Percentiles rank a stretch among this genome's conserved stretches.
These are phyloP conservation scores for Pleomassaria siparia DNA, from an alignment of 2,329 filamentous ascomycete species.

Conservation along the genomic window DNA sequence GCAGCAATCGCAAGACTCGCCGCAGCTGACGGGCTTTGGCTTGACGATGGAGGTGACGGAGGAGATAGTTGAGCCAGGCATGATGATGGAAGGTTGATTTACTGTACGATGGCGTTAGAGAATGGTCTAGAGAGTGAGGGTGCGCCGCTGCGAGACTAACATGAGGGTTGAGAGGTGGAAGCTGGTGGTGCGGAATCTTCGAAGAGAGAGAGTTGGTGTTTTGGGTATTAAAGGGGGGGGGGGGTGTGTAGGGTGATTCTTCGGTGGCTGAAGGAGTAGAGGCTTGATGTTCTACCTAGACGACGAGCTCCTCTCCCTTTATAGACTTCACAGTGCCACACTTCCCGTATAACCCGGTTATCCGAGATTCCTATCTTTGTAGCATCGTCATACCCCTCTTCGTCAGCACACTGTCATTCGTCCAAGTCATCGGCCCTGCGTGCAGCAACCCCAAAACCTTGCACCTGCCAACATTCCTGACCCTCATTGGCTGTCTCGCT, in stretches of 20 bases:
- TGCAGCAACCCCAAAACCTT: constrained; percentile 9
- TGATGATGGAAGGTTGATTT: constrained; percentile 16
- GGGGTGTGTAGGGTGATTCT: neutral
- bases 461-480: constrained; percentile 6
- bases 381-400: constrained; percentile 4
- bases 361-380: neutral
- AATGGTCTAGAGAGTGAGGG: too few relatives aligned
- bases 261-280: neutral
- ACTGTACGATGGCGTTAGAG: neutral
- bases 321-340: constrained; percentile 7
- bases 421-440: neutral
- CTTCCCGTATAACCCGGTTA: neutral
- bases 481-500: constrained; percentile 15
- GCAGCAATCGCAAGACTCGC: constrained; percentile 42
- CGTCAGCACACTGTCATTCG: constrained; percentile 5
- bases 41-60: constrained; percentile 41
- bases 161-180: neutral
- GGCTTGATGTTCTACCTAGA: neutral
- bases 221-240: neutral
- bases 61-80: constrained; percentile 38
- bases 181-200: neutral
- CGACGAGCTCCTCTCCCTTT: constrained; percentile 5
- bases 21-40: constrained; percentile 34
- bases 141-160: neutral
- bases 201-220: neutral